Base-by-base conservation (phyloP, 2,329 filamentous ascomycete species). In the Monascus ruber region DNA sequence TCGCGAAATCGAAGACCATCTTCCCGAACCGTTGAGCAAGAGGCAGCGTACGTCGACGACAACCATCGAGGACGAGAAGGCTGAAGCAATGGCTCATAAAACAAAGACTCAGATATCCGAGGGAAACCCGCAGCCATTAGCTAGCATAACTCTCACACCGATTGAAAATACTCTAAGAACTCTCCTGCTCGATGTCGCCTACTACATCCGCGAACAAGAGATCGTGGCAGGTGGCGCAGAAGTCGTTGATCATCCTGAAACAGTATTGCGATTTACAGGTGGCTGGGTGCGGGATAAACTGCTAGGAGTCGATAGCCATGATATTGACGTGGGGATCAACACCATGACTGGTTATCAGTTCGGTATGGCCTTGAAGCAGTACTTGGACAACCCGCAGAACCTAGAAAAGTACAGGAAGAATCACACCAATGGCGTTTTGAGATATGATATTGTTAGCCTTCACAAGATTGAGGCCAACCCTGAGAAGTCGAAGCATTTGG, bases 401-500 rank as follows among this genome's bases (percentile, higher is more conserved):
- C 52, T 65, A 10, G 50, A 60, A 5, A 65, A 65, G 43, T 69
- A 55, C 65, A 72, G 43, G 50, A 62, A 35, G 53, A 70, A 37
- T 54, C 75, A 50, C 52, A 59, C 41, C 6, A 51, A 58, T 6
- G 55, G 64, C 9, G 70, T 79, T 47, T 72, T 79, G 17, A 54
- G 73, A 74, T 72, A 73, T 38, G 79, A 81, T 41, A 70, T 91
- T 38, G 81, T 83, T 36, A 81, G 77, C 46, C 71, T 95, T 27
- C 83, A 95, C 70, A 93, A 86, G 60, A 89, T 95, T 49, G 81
- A 83, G 38, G 82, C 82, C 41, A 96, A 96, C 58, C 89, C 88
- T 1, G 87, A 95, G 54, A 95, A 94, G 65, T 94, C 87, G 17
- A 96, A 96, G 65, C 85, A 96, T 57, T 74, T 96, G 9, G 89